Percentiles rank a stretch among this genome's conserved stretches.
These are phyloP conservation scores for Paraglomus brasilianum DNA, from an alignment of 192 early-diverging fungal species.

Conservation along the genomic window DNA sequence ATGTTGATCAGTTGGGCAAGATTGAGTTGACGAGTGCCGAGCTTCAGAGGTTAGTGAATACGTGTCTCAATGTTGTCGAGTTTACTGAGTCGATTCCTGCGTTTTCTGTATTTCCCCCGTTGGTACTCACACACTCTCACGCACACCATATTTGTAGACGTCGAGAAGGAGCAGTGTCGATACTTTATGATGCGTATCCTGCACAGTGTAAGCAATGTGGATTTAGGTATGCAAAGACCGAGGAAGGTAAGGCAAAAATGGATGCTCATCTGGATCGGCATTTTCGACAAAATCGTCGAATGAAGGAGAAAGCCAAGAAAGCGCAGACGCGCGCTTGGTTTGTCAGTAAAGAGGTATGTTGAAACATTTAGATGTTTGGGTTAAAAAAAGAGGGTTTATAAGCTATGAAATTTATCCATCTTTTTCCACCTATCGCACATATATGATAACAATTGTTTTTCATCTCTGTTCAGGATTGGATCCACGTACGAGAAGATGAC, in stretches of 20 bases:
- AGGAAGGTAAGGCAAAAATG: slow-evolving; percentile 71
- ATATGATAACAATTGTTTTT: neutral
- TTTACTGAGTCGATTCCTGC: neutral
- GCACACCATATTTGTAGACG: slow-evolving; percentile 39
- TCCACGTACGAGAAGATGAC: slow-evolving; percentile 44
- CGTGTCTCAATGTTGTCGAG: neutral
- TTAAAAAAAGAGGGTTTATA: neutral
- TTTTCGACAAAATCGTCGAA: slow-evolving; percentile 89
- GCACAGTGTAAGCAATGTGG: slow-evolving; percentile 94
- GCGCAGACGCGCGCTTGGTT: slow-evolving; percentile 90
- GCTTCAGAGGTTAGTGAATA: slow-evolving; percentile 42
- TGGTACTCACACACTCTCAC: neutral
- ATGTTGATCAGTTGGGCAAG: slow-evolving; percentile 33
- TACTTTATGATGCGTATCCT: slow-evolving; percentile 73
- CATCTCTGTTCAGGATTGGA: slow-evolving; percentile 39
- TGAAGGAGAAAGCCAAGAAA: slow-evolving; percentile 80
- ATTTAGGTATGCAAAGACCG: slow-evolving; percentile 67
- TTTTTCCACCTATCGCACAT: neutral
- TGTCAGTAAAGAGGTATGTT: slow-evolving; percentile 60
- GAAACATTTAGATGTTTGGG: slow-evolving; percentile 11
- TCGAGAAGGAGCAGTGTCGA: slow-evolving; percentile 54
- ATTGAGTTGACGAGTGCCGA: slow-evolving; percentile 54
- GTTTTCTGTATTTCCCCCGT: neutral
- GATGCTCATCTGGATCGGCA: slow-evolving; percentile 92
- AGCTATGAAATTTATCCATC: neutral